Evolutionary conservation across 441 rosid species (phyloP).

Genomic region (Dalechampia spathulata): DNA sequence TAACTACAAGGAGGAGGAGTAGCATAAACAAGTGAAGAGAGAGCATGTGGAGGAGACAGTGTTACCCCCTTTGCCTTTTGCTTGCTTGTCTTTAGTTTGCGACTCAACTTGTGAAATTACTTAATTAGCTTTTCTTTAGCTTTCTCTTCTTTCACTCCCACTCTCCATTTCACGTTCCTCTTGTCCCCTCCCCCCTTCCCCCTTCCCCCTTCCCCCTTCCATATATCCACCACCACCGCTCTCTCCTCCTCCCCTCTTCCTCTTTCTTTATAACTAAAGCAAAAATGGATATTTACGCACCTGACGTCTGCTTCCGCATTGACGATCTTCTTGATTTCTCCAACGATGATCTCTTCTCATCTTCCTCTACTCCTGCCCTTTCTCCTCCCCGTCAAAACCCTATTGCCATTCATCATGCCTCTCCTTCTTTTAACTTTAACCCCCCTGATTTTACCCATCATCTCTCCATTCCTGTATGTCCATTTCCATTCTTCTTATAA

Average conservation of each 20-base stretch:
- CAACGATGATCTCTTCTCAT: slow-evolving; percentile 15
- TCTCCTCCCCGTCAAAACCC: slow-evolving; percentile 17
- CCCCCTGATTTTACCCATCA: slow-evolving; percentile 43
- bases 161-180: background rate
- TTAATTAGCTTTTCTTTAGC: too few relatives aligned
- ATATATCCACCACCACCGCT: too few relatives aligned
- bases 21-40: too few relatives aligned
- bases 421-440: slow-evolving; percentile 6
- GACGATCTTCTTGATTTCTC: slow-evolving; percentile 24
- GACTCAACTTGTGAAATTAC: too few relatives aligned
- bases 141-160: too few relatives aligned
- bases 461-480: slow-evolving; percentile 48
- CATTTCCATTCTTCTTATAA: too few relatives aligned
- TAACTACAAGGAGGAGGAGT: too few relatives aligned
- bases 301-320: slow-evolving; percentile 31
- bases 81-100: too few relatives aligned
- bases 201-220: background rate
- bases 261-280: background rate
- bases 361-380: slow-evolving; percentile 7
- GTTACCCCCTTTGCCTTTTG: too few relatives aligned
- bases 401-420: slow-evolving; percentile 2
- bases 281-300: slow-evolving; percentile 43
- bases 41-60: too few relatives aligned
- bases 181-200: background rate
- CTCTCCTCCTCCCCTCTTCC: background rate